Evolutionary conservation across 345 rosid species (phyloP), one percentile per base, ranked within the genome.

Genomic region (Gossypium thurberi): DNA sequence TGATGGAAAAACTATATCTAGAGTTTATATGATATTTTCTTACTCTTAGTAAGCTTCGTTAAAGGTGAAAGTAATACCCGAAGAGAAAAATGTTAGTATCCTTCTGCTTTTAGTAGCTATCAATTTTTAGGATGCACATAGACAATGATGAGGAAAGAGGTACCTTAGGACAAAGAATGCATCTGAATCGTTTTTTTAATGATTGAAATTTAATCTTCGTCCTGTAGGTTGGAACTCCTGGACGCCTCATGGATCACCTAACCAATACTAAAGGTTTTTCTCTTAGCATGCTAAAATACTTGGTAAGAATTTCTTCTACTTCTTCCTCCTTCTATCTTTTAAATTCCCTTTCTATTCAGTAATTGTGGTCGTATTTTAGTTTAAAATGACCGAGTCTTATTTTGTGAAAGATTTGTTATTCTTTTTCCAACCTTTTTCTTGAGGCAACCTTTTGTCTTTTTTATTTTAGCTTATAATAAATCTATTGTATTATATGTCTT

Each of bases 261-360:
- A 75, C 88, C 53, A 89, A 89, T 82, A 90, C 98, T 6, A 95
- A 95, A 82, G 97, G 99, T 2, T 95, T 95, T 74, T 89, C 96
- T 65, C 94, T 92, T 52, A 85, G 86, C 50, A 79, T 81, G 21
- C 76, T 95, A 81, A 92, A 92, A 76, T 89, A 86, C 83, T 83
- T 95, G 94, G 99, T 92, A 84, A 18, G 70, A 47, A 28, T 69
- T 77, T 74, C 43, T 78, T n/a, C 8, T 53, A n/a, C 46, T 23
- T 61, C 57, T 12, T 53, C 61, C 46, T 9, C 46, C 37, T 33
- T 4, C 6, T 33, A 33, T 33, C 37, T 33, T 33, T 33, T 33
- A 33, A 33, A 33, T 33, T 33, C 37, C 37, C 37, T 14, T 26
- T 44, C 43, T 18, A 9, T 46, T 25, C 10, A 17, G 26, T 48